phyloP scores from a whole-genome alignment of 768 basidiomycete species.

The Exsudoporus frostii region DNA sequence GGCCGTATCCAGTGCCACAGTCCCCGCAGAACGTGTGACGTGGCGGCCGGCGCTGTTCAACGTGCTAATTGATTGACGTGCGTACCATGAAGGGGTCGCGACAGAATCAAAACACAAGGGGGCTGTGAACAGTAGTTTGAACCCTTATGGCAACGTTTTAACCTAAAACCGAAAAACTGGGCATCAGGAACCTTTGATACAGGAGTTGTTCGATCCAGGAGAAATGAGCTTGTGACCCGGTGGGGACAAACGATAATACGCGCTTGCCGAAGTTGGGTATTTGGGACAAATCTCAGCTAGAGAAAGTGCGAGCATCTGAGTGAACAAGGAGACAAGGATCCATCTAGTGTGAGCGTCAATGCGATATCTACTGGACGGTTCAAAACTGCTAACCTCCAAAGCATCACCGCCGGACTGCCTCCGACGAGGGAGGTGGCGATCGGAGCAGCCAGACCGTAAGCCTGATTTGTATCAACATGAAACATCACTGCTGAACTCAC shows the following conservation, averaged over 20 bases:
- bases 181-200: no score
- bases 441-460: constrained; percentile 54
- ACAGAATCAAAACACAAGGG: no score
- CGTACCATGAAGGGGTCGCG: no score
- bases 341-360: constrained; percentile 34
- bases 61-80: no score
- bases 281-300: constrained; percentile 58
- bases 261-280: constrained; percentile 59
- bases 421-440: constrained; percentile 53
- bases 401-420: constrained; percentile 54
- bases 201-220: constrained; percentile 72
- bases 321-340: constrained; percentile 48
- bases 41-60: no score
- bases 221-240: constrained; percentile 47
- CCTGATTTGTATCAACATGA: constrained; percentile 29
- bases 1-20: no score
- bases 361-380: no score
- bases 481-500: constrained; percentile 36
- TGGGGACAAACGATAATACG: constrained; percentile 57
- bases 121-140: no score
- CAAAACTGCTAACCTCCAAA: constrained; percentile 48
- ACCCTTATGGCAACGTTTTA: no score
- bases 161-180: no score
- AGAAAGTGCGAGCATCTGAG: constrained; percentile 49
- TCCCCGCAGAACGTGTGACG: no score